These are phyloP conservation scores for Ogataea trehalophila DNA, from an alignment of 805 yeast species.

Conservation along the genomic window DNA sequence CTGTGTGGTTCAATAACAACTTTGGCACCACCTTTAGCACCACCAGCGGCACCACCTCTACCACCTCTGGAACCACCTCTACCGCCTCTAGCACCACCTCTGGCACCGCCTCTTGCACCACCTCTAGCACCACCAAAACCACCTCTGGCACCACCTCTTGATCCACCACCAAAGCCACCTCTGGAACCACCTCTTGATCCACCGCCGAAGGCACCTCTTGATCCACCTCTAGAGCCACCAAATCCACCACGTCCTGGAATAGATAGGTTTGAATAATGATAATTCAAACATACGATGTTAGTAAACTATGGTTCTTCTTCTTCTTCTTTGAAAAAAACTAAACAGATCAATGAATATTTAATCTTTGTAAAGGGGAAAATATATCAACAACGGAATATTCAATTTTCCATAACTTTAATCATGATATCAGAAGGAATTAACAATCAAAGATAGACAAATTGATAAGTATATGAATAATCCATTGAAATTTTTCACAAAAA, in stretches of 20 bases:
- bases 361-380: too few relatives aligned
- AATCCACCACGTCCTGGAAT: slow-evolving; percentile 23
- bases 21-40: slow-evolving; percentile 89
- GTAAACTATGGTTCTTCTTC: not conserved
- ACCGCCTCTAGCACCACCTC: slow-evolving; percentile 50
- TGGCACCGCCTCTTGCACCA: slow-evolving; percentile 43
- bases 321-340: not conserved
- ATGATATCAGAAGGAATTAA: too few relatives aligned
- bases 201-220: slow-evolving; percentile 44
- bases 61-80: slow-evolving; percentile 60
- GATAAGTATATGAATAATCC: not conserved
- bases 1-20: slow-evolving; percentile 98
- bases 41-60: slow-evolving; percentile 66
- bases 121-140: slow-evolving; percentile 46
- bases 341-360: not conserved
- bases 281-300: not conserved
- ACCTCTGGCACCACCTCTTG: slow-evolving; percentile 40
- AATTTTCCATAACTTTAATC: too few relatives aligned
- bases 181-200: slow-evolving; percentile 50
- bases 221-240: slow-evolving; percentile 32
- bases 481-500: not conserved
- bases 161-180: slow-evolving; percentile 25
- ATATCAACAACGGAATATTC: too few relatives aligned
- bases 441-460: not conserved
- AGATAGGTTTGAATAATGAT: not conserved